phyloP scores from a whole-genome alignment of 129 eudicot species.

The Flaveria ramosissima region DNA sequence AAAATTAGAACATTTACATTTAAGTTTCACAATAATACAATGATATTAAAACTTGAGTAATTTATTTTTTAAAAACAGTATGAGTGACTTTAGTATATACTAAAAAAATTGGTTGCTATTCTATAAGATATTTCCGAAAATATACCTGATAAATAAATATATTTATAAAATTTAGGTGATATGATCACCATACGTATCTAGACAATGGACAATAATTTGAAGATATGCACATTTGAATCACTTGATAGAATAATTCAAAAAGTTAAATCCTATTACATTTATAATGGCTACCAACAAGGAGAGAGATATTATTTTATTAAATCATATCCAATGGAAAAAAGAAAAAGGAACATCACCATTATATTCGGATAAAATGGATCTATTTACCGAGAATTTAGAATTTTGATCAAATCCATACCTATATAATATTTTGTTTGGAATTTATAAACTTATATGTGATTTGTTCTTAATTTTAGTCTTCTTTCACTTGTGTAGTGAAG shows the following conservation, averaged over 20 bases:
- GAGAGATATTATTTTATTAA: not conserved
- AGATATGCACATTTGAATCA: not conserved
- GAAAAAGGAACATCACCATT: not conserved
- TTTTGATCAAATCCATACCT: not conserved
- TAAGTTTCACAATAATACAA: too few species aligned
- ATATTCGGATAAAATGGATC: not conserved
- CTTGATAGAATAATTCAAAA: not conserved
- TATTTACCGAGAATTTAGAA: not conserved
- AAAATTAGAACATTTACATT: too few species aligned
- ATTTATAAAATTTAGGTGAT: too few species aligned
- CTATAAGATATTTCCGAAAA: too few species aligned
- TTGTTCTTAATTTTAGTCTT: not conserved
- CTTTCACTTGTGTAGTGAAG: not conserved
- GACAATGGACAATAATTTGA: not conserved
- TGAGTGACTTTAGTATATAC: too few species aligned
- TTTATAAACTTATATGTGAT: not conserved
- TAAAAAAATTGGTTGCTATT: too few species aligned
- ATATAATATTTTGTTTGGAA: not conserved
- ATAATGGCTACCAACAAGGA: constrained; percentile 22
- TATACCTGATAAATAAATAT: not conserved
- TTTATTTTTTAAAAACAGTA: too few species aligned
- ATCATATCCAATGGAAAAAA: not conserved
- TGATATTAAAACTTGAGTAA: too few species aligned
- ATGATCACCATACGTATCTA: not conserved
- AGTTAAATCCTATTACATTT: not conserved